These are phyloP conservation scores for Pichia sp. DNA, from an alignment of 1,139 yeast species.

Conservation along the genomic window DNA sequence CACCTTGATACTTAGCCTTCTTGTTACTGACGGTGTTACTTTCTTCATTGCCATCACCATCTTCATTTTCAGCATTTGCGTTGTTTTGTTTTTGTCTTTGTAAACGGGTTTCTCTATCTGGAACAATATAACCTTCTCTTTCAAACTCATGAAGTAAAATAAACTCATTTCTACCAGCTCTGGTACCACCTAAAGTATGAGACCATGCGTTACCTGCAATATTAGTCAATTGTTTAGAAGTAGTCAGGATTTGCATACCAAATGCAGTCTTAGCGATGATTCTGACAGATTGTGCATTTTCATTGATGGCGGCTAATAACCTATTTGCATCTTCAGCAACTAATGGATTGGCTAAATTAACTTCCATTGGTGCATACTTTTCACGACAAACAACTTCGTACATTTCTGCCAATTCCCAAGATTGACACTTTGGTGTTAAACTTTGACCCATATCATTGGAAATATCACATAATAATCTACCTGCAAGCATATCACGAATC, in stretches of 20 bases:
- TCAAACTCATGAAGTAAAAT: slow-evolving; percentile 91
- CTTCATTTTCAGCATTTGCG: slow-evolving; percentile 11
- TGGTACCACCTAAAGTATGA: slow-evolving; percentile 89
- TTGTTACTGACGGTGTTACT: slow-evolving; percentile 54
- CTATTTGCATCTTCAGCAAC: slow-evolving; percentile 68
- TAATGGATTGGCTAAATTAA: slow-evolving; percentile 66
- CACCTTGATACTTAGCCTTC: slow-evolving; percentile 86
- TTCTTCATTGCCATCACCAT: slow-evolving; percentile 38
- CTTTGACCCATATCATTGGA: slow-evolving; percentile 97
- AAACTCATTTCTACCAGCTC: slow-evolving; percentile 95
- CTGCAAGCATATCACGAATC: slow-evolving; percentile 72
- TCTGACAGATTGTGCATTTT: slow-evolving; percentile 64
- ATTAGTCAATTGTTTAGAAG: slow-evolving; percentile 88
- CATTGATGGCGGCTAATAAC: slow-evolving; percentile 67
- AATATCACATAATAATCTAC: slow-evolving; percentile 88
- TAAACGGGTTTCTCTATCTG: slow-evolving; percentile 71
- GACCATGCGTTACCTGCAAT: slow-evolving; percentile 99
- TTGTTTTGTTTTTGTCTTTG: slow-evolving; percentile 36
- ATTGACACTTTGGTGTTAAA: slow-evolving; percentile 84
- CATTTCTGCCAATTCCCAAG: slow-evolving; percentile 97
- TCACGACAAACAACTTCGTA: slow-evolving; percentile 68
- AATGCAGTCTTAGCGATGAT: slow-evolving; percentile 79
- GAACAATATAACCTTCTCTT: slow-evolving; percentile 77
- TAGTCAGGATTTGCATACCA: slow-evolving; percentile 78
- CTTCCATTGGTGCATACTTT: slow-evolving; percentile 62